Percentiles rank a stretch among this genome's conserved stretches.
Evolutionary conservation across 345 rosid genomes (phyloP).

Genomic region (Brassica juncea): DNA sequence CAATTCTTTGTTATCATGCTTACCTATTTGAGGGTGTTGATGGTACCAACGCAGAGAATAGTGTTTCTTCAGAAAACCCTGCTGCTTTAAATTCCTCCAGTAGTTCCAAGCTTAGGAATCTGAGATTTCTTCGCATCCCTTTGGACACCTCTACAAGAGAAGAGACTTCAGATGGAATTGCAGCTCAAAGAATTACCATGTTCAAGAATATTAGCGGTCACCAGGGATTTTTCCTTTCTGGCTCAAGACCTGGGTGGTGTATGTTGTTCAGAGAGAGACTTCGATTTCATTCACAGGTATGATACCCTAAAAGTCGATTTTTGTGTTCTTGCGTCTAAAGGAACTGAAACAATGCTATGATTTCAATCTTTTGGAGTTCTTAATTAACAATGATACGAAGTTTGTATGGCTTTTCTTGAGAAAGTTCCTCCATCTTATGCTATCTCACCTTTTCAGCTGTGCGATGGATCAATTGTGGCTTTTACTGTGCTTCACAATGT

Average conservation of each 20-base stretch:
- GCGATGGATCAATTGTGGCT: constrained; percentile 91
- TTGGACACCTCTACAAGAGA: constrained; percentile 84
- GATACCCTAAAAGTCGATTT: constrained; percentile 20
- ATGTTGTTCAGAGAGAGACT: constrained; percentile 92
- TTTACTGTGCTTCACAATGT: constrained; percentile 98
- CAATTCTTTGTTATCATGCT: constrained; percentile 92
- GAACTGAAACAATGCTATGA: constrained; percentile 13
- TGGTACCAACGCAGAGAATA: constrained; percentile 57
- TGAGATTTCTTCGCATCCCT: constrained; percentile 70
- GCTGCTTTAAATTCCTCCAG: constrained; percentile 44
- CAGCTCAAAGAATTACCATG: constrained; percentile 68
- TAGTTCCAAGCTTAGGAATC: constrained; percentile 82
- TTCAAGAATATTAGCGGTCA: constrained; percentile 84
- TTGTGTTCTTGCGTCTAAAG: constrained; percentile 16
- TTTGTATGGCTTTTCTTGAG: constrained; percentile 24
- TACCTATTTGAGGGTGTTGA: constrained; percentile 83
- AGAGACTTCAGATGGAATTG: constrained; percentile 55
- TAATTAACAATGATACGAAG: constrained; percentile 1
- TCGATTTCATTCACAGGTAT: constrained; percentile 96
- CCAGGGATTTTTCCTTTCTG: constrained; percentile 94
- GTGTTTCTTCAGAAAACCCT: constrained; percentile 50
- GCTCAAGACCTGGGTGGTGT: constrained; percentile 95
- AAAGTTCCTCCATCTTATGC: constrained; percentile 33
- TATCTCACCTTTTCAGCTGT: constrained; percentile 57
- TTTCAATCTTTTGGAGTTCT: constrained; percentile 4